These are phyloP conservation scores for Croton laevigatus DNA, from an alignment of 441 rosid species.

Conservation along the genomic window DNA sequence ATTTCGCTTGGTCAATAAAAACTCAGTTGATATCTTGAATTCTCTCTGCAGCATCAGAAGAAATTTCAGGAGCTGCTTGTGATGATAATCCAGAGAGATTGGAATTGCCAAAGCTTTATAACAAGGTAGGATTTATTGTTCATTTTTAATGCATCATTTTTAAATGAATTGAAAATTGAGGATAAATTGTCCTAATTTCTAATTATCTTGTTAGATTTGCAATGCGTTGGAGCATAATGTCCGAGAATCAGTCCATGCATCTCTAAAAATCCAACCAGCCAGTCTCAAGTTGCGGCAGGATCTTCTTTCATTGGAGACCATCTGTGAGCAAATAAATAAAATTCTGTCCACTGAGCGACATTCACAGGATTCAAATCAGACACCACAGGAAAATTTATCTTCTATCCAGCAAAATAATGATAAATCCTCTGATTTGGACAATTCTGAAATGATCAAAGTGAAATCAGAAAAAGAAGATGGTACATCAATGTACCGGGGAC, in stretches of 20 bases:
- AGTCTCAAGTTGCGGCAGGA: constrained; percentile 46
- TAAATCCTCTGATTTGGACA: constrained; percentile 22
- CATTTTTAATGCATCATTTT: background rate
- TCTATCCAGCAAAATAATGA: constrained; percentile 20
- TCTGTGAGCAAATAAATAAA: constrained; percentile 35
- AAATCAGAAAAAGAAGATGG: constrained; percentile 8
- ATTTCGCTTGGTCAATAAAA: background rate
- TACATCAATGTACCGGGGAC: background rate
- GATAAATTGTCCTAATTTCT: background rate
- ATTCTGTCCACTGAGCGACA: constrained; percentile 38
- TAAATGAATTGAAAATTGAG: background rate
- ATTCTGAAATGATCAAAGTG: constrained; percentile 21
- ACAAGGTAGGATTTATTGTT: constrained; percentile 46
- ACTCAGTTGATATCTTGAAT: constrained; percentile 9
- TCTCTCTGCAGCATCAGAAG: constrained; percentile 55
- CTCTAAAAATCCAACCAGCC: constrained; percentile 39
- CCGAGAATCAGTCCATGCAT: constrained; percentile 43
- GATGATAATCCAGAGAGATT: constrained; percentile 59
- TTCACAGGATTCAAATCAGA: constrained; percentile 10
- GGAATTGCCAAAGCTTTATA: constrained; percentile 55
- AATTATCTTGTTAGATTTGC: constrained; percentile 54
- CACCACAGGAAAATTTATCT: constrained; percentile 18
- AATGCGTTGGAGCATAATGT: constrained; percentile 48
- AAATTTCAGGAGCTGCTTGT: constrained; percentile 51
- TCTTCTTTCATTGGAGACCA: constrained; percentile 47